Conservation (phyloP, 129 eudicot species). For the Rutidosis leptorrhynchoides region DNA sequence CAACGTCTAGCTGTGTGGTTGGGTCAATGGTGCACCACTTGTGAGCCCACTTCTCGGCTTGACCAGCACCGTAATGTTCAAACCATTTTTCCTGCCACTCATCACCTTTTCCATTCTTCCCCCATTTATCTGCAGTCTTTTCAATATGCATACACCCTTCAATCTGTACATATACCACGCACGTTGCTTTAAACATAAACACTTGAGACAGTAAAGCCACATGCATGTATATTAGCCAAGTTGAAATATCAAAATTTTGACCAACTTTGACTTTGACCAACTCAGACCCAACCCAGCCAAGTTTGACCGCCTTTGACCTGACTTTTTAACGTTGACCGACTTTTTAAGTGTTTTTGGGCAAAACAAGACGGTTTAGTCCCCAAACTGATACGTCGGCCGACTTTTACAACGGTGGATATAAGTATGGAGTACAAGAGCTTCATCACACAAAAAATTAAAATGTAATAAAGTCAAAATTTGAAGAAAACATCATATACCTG, state of each 20-base stretch:
- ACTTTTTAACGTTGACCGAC: no score
- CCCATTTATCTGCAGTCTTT: constrained; percentile 96
- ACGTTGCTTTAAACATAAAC: constrained; percentile 12
- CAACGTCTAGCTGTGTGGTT: constrained; percentile 67
- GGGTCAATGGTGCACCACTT: constrained; percentile 98
- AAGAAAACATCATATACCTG: constrained; percentile 43
- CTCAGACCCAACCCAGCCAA: no score
- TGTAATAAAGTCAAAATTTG: neutral
- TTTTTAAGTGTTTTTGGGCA: no score
- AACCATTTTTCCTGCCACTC: constrained; percentile 98
- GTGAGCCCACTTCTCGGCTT: constrained; percentile 93
- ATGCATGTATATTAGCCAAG: constrained; percentile 10
- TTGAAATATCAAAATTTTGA: no score
- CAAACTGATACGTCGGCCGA: no score
- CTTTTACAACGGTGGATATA: no score
- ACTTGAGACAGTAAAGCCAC: neutral
- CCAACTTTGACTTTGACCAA: no score
- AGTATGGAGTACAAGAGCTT: no score
- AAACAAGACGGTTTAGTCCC: no score
- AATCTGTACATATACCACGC: constrained; percentile 44
- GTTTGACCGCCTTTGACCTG: no score
- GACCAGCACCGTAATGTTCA: constrained; percentile 83
- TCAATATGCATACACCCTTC: constrained; percentile 69
- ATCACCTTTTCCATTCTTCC: constrained; percentile 69
- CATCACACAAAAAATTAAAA: no score